Evolutionary conservation across 148 eudicot genomes (phyloP), one percentile per base, ranked within the genome.

Genomic region (Heliosperma pusillum): DNA sequence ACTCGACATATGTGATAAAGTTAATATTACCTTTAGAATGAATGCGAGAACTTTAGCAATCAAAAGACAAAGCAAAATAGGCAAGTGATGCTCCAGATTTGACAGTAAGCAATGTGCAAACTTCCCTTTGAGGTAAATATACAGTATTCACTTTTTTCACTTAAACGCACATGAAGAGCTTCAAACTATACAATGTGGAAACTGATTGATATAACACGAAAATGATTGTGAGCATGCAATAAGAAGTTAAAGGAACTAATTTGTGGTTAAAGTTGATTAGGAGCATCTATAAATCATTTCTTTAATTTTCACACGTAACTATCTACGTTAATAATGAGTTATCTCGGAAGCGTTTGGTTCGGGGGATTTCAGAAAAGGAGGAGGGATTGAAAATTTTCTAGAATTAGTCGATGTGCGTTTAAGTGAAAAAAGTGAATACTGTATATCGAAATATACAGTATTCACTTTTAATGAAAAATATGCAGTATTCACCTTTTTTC

Each of bases 51-150:
- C 8, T 29, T 63, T 17, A 8, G 42, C 45, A 33, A 65, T 29
- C 15, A 63, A 45, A 45, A 25, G 11, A 55, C 50, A 21, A 47
- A 2, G 16, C 20, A 69, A 50, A 50, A 24, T 10, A 57, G 59
- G 59, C 24, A 24, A 22, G 36, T 56, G 74, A 29, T 71, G 74
- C 44, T 56, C 5, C 3, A 19, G 25, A 25, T 55, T 25, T 24
- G 74, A 50, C 45, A 71, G 33, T 22, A 71, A 53, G 62, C 45
- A 53, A 17, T 56, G 64, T 42, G 59, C 15, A 27, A 29, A 11
- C 19, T 7, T 33, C 50, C 25, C 22, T 56, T 56, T 19, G 59
- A 56, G 59, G 59, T 19, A 57, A 57, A 57, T 9, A 57, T 57
- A 57, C n/a, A 57, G 21, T 24, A 57, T 57, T 6, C 21, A 20